Evolutionary conservation across 2,329 filamentous ascomycete genomes (phyloP).

Genomic region (Pseudonectria buxi): DNA sequence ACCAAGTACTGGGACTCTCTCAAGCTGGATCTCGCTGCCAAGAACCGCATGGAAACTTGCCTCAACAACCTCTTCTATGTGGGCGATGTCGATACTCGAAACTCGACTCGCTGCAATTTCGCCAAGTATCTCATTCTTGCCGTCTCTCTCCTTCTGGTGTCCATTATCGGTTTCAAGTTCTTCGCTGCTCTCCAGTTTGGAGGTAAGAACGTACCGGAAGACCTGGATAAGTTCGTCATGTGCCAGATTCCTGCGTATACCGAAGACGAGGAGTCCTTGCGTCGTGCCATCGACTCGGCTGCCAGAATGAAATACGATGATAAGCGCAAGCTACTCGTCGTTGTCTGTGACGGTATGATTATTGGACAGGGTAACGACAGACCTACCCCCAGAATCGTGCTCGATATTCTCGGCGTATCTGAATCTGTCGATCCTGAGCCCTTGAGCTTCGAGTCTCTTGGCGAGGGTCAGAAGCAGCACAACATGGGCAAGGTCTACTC

Average conservation of each 20-base stretch:
- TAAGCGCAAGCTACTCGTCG: constrained; percentile 88
- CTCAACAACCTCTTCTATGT: constrained; percentile 94
- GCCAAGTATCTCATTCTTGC: constrained; percentile 83
- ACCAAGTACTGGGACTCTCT: constrained; percentile 76
- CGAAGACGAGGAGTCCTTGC: constrained; percentile 94
- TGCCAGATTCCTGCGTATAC: constrained; percentile 97
- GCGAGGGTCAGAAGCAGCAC: constrained; percentile 93
- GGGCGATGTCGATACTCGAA: constrained; percentile 84
- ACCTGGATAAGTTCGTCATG: constrained; percentile 97
- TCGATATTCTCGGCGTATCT: constrained; percentile 93
- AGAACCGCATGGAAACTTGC: constrained; percentile 68
- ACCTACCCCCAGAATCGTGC: constrained; percentile 88
- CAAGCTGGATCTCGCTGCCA: constrained; percentile 47
- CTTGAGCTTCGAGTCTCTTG: constrained; percentile 91
- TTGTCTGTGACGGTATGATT: constrained; percentile 98
- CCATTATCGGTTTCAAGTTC: constrained; percentile 92
- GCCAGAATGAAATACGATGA: constrained; percentile 96
- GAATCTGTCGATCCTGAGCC: constrained; percentile 93
- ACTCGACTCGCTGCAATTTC: constrained; percentile 78
- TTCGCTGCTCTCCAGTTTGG: constrained; percentile 92
- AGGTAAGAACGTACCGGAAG: constrained; percentile 84
- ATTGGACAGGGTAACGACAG: constrained; percentile 97
- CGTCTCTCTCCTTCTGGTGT: constrained; percentile 71
- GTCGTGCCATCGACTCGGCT: constrained; percentile 92
- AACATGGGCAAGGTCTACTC: constrained; percentile 99